These are phyloP conservation scores for Ostreobium quekettii DNA, from an alignment of 139 green algal species.

Conservation along the genomic window DNA sequence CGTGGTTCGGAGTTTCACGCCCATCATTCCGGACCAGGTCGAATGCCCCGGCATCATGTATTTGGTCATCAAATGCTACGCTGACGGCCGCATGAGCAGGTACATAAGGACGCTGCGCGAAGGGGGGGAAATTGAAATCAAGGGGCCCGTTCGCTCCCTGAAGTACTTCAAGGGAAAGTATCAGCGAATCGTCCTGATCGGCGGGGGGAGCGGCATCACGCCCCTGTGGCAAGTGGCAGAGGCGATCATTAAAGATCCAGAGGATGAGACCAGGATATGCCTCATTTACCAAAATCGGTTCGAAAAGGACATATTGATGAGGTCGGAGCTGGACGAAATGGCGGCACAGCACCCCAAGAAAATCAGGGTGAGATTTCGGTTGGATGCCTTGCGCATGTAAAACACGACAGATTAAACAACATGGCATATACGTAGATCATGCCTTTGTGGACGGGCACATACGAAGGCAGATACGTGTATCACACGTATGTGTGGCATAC, in stretches of 20 bases:
- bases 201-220: conserved; percentile 18
- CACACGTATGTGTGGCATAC: no score
- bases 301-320: conserved; percentile 89
- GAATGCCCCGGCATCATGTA: not conserved
- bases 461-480: no score
- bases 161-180: conserved; percentile 2
- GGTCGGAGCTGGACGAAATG: conserved; percentile 77
- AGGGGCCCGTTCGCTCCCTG: conserved; percentile 4
- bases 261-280: conserved; percentile 59
- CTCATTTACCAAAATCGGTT: conserved; percentile 93
- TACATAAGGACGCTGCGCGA: conserved; percentile 1
- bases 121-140: not conserved
- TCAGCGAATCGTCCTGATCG: conserved; percentile 9
- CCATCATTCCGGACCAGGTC: conserved; percentile 13
- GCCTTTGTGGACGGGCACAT: no score
- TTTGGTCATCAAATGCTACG: conserved; percentile 17
- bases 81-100: conserved; percentile 17
- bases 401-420: conserved; percentile 39
- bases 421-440: no score
- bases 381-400: no score
- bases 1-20: conserved; percentile 5
- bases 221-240: conserved; percentile 28
- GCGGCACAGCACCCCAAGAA: conserved; percentile 38
- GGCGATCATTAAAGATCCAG: conserved; percentile 63
- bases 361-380: conserved; percentile 58